phyloP scores from a whole-genome alignment of 2,329 filamentous ascomycete genomes.

The Nigrograna mackinnonii region DNA sequence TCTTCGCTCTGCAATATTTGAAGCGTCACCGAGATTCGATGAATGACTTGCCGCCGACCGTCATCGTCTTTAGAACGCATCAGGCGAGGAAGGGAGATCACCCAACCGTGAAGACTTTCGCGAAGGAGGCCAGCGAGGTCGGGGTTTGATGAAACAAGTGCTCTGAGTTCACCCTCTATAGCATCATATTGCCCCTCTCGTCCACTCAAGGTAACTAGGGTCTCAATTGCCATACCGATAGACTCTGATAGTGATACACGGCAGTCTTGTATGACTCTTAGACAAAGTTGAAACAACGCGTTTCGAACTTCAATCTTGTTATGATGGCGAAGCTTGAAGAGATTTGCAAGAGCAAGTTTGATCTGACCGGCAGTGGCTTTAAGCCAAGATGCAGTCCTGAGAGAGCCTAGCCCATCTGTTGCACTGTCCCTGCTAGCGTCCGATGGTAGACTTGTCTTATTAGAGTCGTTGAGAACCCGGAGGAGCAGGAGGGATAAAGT shows the following conservation, averaged over 20 bases:
- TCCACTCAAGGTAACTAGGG: constrained; percentile 68
- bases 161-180: constrained; percentile 51
- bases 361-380: constrained; percentile 80
- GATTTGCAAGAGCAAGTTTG: constrained; percentile 76
- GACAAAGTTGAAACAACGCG: constrained; percentile 71
- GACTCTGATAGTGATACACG: constrained; percentile 72
- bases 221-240: constrained; percentile 75
- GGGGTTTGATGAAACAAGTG: constrained; percentile 65
- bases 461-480: constrained; percentile 51
- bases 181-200: constrained; percentile 52
- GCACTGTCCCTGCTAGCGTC: constrained; percentile 7
- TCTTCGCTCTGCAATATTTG: constrained; percentile 66
- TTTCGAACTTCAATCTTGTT: constrained; percentile 69
- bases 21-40: constrained; percentile 76
- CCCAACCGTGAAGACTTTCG: constrained; percentile 77
- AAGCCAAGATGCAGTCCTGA: constrained; percentile 67
- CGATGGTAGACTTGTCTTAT: constrained; percentile 31
- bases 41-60: constrained; percentile 72
- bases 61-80: constrained; percentile 85
- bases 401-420: constrained; percentile 26
- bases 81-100: constrained; percentile 75
- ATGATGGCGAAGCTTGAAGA: constrained; percentile 75
- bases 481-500: constrained; percentile 56
- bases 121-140: constrained; percentile 68
- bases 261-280: constrained; percentile 78